A percentile compares a stretch with the other conserved stretches of the same genome.
phyloP scores from a whole-genome alignment of 805 yeast species.

The Brettanomyces naardenensis region DNA sequence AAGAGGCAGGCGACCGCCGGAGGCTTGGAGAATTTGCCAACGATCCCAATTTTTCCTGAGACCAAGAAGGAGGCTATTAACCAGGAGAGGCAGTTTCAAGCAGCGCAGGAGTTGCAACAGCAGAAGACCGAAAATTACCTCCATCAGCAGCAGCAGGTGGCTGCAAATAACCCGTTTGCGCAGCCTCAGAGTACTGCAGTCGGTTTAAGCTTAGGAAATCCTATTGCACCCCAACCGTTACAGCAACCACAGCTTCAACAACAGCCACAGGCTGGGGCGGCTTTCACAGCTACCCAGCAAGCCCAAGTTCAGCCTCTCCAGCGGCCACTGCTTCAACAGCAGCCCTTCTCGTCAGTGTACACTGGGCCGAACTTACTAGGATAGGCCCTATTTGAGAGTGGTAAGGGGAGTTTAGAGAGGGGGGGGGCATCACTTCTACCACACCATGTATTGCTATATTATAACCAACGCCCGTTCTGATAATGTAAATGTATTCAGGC shows the following conservation, averaged over 20 bases:
- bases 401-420: too few species aligned
- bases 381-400: too few species aligned
- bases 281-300: not conserved
- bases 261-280: slow-evolving; percentile 3
- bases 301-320: not conserved
- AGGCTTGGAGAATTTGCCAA: slow-evolving; percentile 59
- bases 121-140: slow-evolving; percentile 3
- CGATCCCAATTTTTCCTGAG: slow-evolving; percentile 63
- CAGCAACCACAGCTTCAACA: slow-evolving; percentile 5
- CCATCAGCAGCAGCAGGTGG: slow-evolving; percentile 1
- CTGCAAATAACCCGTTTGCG: not conserved
- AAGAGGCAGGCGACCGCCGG: slow-evolving; percentile 61
- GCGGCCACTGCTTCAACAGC: slow-evolving; percentile 1
- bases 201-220: too few species aligned
- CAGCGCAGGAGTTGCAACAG: slow-evolving; percentile 16
- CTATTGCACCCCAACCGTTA: too few species aligned
- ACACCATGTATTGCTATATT: too few species aligned
- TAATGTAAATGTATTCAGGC: too few species aligned
- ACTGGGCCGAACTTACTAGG: slow-evolving; percentile 3
- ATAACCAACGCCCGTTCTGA: too few species aligned
- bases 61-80: slow-evolving; percentile 27
- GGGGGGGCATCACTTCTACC: too few species aligned
- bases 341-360: slow-evolving; percentile 2
- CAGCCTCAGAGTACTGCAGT: slow-evolving; percentile 9
- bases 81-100: slow-evolving; percentile 14